Conservation (phyloP, 345 rosid species). For the Acer saccharum region DNA sequence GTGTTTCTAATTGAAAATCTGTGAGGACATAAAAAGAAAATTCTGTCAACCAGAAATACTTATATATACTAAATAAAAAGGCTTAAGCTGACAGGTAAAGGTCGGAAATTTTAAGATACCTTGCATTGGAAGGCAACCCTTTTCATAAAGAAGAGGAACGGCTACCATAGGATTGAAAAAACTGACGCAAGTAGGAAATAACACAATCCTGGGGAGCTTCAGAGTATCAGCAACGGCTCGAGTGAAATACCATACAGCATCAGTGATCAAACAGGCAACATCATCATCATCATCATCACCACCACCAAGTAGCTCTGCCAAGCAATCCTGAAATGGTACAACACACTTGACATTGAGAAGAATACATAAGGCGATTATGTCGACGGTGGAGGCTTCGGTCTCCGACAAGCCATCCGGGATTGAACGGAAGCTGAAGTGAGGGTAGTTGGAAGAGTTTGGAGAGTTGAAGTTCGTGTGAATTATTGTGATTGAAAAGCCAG, state of each 20-base stretch:
- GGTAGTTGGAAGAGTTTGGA: conserved; percentile 44
- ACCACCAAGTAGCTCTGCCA: conserved; percentile 33
- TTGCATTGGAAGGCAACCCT: conserved; percentile 32
- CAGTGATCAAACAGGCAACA: conserved; percentile 51
- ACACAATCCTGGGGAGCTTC: conserved; percentile 46
- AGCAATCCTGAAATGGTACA: conserved; percentile 37
- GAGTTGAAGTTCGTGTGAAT: conserved; percentile 56
- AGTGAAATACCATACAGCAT: conserved; percentile 45
- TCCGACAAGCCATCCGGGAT: conserved; percentile 33
- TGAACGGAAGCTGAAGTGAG: conserved; percentile 48
- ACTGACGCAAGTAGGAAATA: conserved; percentile 38
- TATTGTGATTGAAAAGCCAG: conserved; percentile 54
- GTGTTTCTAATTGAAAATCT: conserved; percentile 43
- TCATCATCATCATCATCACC: conserved; percentile 14
- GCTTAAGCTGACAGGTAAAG: no score
- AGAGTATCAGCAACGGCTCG: conserved; percentile 39
- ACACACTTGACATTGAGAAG: conserved; percentile 37
- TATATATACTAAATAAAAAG: no score
- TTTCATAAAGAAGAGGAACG: conserved; percentile 26
- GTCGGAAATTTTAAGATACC: conserved; percentile 19
- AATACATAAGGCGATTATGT: conserved; percentile 25
- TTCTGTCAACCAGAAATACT: no score
- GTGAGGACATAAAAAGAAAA: not conserved
- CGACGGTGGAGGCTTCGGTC: conserved; percentile 6
- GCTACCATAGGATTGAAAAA: conserved; percentile 31